Evolutionary conservation across 2,329 filamentous ascomycete genomes (phyloP).

Genomic region (Seiridium cupressi): DNA sequence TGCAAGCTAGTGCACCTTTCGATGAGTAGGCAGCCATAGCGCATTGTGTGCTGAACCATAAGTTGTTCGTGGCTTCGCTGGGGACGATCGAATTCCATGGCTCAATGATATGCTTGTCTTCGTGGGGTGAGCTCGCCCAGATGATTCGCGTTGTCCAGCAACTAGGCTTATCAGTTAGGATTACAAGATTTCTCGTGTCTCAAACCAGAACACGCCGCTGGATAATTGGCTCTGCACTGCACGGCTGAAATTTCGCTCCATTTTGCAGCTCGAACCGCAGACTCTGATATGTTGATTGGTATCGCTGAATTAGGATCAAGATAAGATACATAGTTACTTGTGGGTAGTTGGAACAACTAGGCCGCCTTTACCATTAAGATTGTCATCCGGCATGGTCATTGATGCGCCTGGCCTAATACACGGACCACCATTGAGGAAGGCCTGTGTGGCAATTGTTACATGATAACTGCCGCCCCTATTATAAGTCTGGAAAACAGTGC

Average conservation of each 20-base stretch:
- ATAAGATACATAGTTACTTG: background rate
- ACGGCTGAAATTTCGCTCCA: background rate
- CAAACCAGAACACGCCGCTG: background rate
- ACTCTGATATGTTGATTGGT: background rate
- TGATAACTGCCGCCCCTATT: background rate
- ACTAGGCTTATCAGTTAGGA: constrained; percentile 7
- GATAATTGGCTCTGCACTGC: constrained; percentile 2
- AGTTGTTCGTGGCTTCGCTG: background rate
- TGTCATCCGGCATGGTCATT: background rate
- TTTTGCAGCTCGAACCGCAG: background rate
- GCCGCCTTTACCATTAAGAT: background rate
- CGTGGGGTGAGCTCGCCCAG: constrained; percentile 14
- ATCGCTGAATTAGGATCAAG: background rate
- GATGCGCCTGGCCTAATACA: constrained; percentile 2
- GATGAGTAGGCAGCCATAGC: background rate
- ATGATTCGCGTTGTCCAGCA: constrained; percentile 17
- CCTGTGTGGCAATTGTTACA: constrained; percentile 9
- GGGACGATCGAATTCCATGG: constrained; percentile 17
- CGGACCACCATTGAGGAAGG: constrained; percentile 2
- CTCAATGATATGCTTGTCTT: no score
- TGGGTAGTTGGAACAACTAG: background rate
- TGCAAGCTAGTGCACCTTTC: background rate
- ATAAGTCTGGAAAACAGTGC: constrained; percentile 6
- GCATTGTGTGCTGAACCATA: background rate
- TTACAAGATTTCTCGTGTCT: background rate